These are phyloP conservation scores for Rosa persica DNA, from an alignment of 306 rosid genomes.

Conservation along the genomic window DNA sequence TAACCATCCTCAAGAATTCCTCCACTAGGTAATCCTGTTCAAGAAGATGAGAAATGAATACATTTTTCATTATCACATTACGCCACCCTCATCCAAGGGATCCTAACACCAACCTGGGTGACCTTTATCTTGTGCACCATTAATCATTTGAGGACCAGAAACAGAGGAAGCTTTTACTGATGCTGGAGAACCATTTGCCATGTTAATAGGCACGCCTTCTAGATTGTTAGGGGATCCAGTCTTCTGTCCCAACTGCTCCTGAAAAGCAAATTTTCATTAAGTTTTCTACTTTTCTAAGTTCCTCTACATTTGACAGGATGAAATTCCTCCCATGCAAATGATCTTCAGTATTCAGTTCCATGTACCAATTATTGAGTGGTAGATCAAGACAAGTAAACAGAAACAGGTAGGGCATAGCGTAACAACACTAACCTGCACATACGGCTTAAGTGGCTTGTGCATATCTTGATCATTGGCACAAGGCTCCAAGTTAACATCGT, in stretches of 20 bases:
- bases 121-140: slow-evolving; percentile 38
- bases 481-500: slow-evolving; percentile 34
- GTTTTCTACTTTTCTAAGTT: slow-evolving; percentile 21
- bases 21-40: slow-evolving; percentile 54
- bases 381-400: slow-evolving; percentile 20
- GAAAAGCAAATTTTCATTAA: slow-evolving; percentile 35
- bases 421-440: slow-evolving; percentile 45
- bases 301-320: slow-evolving; percentile 15
- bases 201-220: slow-evolving; percentile 37
- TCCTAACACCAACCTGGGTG: slow-evolving; percentile 57
- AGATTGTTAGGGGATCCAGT: slow-evolving; percentile 39
- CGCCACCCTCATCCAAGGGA: slow-evolving; percentile 23
- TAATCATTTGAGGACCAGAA: slow-evolving; percentile 38
- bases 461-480: slow-evolving; percentile 42
- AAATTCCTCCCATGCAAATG: background rate
- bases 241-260: slow-evolving; percentile 52
- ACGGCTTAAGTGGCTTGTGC: slow-evolving; percentile 35
- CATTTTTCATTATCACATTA: slow-evolving; percentile 20
- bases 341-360: slow-evolving; percentile 6
- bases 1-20: slow-evolving; percentile 55
- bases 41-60: slow-evolving; percentile 30
- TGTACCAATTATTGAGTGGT: slow-evolving; percentile 25
- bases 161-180: slow-evolving; percentile 30
- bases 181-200: slow-evolving; percentile 47
- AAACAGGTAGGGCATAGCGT: slow-evolving; percentile 18